These are phyloP conservation scores for Agrostemma githago DNA, from an alignment of 148 eudicot genomes.

Conservation along the genomic window DNA sequence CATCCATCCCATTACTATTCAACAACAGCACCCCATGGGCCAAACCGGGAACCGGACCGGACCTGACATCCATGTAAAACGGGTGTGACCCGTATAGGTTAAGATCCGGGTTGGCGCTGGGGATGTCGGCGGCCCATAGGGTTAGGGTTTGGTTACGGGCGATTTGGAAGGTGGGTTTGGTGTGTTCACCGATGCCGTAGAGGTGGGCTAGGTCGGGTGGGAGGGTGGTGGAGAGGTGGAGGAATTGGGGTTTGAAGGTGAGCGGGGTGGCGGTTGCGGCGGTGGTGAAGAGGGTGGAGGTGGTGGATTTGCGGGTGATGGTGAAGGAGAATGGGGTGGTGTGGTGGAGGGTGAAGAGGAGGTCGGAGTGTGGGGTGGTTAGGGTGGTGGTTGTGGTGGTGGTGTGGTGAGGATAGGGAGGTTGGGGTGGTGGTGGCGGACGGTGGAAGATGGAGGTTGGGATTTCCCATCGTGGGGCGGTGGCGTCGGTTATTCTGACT, in stretches of 20 bases:
- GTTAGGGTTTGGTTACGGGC: constrained; percentile 63
- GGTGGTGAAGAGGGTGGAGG: constrained; percentile 56
- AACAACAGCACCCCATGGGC: constrained; percentile 64
- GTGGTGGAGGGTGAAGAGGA: constrained; percentile 55
- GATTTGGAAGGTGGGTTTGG: constrained; percentile 49
- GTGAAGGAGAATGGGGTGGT: constrained; percentile 70
- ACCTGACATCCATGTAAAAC: constrained; percentile 48
- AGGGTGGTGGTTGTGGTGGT: constrained; percentile 29
- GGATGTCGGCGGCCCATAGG: constrained; percentile 63
- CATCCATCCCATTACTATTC: constrained; percentile 90
- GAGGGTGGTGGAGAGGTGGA: constrained; percentile 62
- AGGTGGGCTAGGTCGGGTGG: constrained; percentile 48
- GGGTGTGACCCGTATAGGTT: constrained; percentile 70
- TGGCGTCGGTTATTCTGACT: constrained; percentile 53
- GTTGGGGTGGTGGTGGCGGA: constrained; percentile 9
- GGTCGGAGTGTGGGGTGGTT: constrained; percentile 47
- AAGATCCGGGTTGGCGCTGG: constrained; percentile 35
- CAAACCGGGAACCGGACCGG: constrained; percentile 41
- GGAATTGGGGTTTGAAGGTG: constrained; percentile 65
- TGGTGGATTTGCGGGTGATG: constrained; percentile 53
- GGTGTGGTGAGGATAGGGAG: constrained; percentile 33
- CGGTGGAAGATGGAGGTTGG: constrained; percentile 40
- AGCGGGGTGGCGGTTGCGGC: constrained; percentile 43
- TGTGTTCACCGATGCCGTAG: constrained; percentile 81
- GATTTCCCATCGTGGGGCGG: constrained; percentile 59